phyloP scores from a whole-genome alignment of 148 eudicot species.

The Nyssa sinensis region DNA sequence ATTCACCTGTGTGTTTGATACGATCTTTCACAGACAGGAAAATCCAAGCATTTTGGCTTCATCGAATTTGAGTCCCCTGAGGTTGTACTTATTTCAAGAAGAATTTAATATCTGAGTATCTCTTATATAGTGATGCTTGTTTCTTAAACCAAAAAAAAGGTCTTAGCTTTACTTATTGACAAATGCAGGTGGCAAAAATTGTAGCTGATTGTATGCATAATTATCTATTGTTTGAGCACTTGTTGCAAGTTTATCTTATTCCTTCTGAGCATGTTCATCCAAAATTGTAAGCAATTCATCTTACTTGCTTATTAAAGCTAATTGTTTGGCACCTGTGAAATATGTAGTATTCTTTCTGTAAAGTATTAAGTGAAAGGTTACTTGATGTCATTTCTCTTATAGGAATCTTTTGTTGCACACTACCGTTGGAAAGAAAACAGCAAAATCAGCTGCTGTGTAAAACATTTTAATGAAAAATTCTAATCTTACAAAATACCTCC shows the following conservation, averaged over 20 bases:
- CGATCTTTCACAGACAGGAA: conserved; percentile 68
- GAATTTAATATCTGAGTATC: not conserved
- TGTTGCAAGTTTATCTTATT: conserved; percentile 76
- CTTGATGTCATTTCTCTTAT: too few species aligned
- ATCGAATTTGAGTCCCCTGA: conserved; percentile 89
- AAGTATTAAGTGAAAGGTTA: too few species aligned
- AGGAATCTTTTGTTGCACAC: too few species aligned
- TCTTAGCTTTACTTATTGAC: not conserved
- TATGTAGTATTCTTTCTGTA: too few species aligned
- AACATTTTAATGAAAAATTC: too few species aligned
- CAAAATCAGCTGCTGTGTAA: too few species aligned
- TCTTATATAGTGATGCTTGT: not conserved
- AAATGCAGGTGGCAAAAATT: conserved; percentile 83
- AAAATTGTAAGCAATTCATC: conserved; percentile 51
- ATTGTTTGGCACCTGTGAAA: too few species aligned
- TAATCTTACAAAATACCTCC: too few species aligned
- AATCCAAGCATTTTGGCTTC: conserved; percentile 93
- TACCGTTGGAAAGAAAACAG: too few species aligned
- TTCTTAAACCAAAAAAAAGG: too few species aligned
- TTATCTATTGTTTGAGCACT: conserved; percentile 78
- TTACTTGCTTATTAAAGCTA: not conserved
- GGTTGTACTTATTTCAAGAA: conserved; percentile 35
- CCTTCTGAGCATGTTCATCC: conserved; percentile 82
- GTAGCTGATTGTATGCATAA: conserved; percentile 95
- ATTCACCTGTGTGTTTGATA: not conserved